phyloP scores from a whole-genome alignment of 306 rosid genomes.

The Inga laurina region DNA sequence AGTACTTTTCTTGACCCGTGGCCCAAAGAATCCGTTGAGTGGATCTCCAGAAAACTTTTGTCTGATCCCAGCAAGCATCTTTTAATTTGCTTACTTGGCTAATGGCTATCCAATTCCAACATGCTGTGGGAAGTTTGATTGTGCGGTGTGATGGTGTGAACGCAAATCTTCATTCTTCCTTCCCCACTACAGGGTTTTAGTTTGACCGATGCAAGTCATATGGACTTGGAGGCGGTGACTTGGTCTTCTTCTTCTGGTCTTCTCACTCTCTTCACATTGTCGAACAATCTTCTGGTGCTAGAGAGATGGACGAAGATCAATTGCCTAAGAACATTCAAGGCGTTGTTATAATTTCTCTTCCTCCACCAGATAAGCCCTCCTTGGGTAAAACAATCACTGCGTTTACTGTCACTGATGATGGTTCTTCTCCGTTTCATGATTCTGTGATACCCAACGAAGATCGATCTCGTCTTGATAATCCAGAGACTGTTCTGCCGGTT shows the following conservation, averaged over 20 bases:
- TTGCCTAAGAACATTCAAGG: constrained; percentile 48
- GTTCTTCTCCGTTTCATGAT: constrained; percentile 31
- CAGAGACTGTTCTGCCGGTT: constrained; percentile 23
- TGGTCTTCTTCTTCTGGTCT: not conserved
- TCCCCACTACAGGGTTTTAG: no score
- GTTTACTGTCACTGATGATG: constrained; percentile 41
- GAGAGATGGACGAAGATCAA: constrained; percentile 54
- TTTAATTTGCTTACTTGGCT: constrained; percentile 9
- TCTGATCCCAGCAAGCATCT: not conserved
- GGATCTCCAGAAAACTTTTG: not conserved
- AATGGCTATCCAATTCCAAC: not conserved
- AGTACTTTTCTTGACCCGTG: not conserved
- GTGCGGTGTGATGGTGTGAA: not conserved
- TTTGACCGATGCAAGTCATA: constrained; percentile 8
- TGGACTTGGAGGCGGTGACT: not conserved
- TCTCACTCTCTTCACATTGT: not conserved
- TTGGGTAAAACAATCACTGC: constrained; percentile 86
- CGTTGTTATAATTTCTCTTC: constrained; percentile 76
- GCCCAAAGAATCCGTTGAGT: not conserved
- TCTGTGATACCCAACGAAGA: constrained; percentile 26
- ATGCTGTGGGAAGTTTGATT: not conserved
- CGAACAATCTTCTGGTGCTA: not conserved
- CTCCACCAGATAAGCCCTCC: constrained; percentile 78
- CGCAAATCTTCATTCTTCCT: not conserved
- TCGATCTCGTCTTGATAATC: not conserved